Evolutionary conservation across 2,329 filamentous ascomycete species (phyloP).

Genomic region (Metarhizium sp.): DNA sequence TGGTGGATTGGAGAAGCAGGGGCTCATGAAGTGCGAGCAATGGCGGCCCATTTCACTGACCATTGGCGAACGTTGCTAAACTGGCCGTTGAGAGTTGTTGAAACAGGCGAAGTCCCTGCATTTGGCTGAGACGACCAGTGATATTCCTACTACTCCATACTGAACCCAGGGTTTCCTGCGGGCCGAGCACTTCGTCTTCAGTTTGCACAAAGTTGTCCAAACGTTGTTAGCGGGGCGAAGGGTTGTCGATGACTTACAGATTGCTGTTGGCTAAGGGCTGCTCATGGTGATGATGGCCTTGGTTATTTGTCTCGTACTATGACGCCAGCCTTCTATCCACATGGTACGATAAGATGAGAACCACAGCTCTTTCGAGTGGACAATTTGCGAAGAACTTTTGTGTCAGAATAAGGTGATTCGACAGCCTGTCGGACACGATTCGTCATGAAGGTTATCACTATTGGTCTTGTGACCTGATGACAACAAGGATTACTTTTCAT

Average conservation of each 20-base stretch:
- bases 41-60: slow-evolving; percentile 1
- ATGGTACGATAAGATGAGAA: background rate
- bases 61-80: slow-evolving; percentile 5
- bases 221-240: background rate
- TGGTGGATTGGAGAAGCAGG: slow-evolving; percentile 8
- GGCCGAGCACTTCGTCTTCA: background rate
- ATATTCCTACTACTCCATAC: too few species aligned
- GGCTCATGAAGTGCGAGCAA: slow-evolving; percentile 3
- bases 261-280: background rate
- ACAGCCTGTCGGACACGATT: background rate
- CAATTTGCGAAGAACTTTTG: background rate
- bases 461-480: background rate
- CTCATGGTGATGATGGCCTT: background rate
- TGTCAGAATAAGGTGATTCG: background rate
- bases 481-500: background rate
- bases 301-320: background rate
- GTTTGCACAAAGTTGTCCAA: background rate
- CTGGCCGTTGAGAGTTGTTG: slow-evolving; percentile 6
- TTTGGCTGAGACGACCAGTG: background rate
- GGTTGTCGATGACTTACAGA: background rate
- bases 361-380: background rate
- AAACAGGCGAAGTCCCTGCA: slow-evolving; percentile 2
- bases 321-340: background rate
- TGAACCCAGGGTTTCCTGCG: background rate
- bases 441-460: background rate